These are phyloP conservation scores for Fusarium sp. DNA, from an alignment of 2,329 filamentous ascomycete genomes.

Conservation along the genomic window DNA sequence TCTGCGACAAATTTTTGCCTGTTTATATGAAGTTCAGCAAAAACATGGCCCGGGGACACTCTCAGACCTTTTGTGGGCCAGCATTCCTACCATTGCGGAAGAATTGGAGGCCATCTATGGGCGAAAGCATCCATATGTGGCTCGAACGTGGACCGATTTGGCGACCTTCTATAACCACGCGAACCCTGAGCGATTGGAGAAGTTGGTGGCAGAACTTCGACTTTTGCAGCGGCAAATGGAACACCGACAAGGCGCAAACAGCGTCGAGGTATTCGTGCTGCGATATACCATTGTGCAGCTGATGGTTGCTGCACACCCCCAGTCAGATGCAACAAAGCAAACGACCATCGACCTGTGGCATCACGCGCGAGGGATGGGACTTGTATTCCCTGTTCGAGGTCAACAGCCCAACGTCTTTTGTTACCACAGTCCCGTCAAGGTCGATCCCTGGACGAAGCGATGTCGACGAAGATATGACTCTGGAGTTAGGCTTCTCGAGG, in stretches of 20 bases:
- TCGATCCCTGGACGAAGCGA: conserved; percentile 55
- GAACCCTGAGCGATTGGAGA: conserved; percentile 49
- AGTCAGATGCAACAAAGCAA: conserved; percentile 48
- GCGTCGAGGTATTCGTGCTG: conserved; percentile 49
- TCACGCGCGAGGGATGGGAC: conserved; percentile 47
- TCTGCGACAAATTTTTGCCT: conserved; percentile 53
- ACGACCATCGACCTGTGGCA: conserved; percentile 52
- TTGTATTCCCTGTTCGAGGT: conserved; percentile 50
- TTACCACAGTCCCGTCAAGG: conserved; percentile 55
- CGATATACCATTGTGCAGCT: conserved; percentile 54
- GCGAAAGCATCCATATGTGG: conserved; percentile 54
- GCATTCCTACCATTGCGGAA: conserved; percentile 53
- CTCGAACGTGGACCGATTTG: conserved; percentile 53
- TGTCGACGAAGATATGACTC: conserved; percentile 54
- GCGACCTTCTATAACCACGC: conserved; percentile 52
- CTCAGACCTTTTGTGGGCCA: conserved; percentile 55
- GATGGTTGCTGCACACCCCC: conserved; percentile 48
- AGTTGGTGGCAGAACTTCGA: conserved; percentile 51
- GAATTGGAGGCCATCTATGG: conserved; percentile 56
- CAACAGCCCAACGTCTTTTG: conserved; percentile 52
- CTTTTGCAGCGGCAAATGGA: conserved; percentile 49
- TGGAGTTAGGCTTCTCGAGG: conserved; percentile 49
- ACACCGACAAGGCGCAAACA: conserved; percentile 45
- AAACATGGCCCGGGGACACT: conserved; percentile 54
- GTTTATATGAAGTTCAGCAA: conserved; percentile 56